phyloP scores from a whole-genome alignment of 2,329 filamentous ascomycete genomes.

The Calonectria multiphialidica region DNA sequence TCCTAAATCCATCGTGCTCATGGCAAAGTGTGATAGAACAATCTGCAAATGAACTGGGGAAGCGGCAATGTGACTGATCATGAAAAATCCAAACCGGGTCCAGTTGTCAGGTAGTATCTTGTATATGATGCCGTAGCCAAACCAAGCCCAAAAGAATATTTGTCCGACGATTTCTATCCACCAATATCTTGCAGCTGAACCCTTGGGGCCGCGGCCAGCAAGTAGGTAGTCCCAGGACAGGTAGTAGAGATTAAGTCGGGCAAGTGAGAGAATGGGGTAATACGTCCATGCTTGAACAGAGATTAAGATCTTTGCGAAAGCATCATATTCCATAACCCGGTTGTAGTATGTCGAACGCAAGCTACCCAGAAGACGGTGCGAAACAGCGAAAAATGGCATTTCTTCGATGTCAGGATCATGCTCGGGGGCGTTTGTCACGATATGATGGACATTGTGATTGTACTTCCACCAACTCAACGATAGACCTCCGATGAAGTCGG shows the following conservation, averaged over 20 bases:
- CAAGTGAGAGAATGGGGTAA: constrained; percentile 83
- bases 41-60: constrained; percentile 90
- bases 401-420: constrained; percentile 97
- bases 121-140: constrained; percentile 84
- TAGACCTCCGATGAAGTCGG: constrained; percentile 90
- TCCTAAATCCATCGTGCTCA: constrained; percentile 90
- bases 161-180: constrained; percentile 84
- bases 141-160: constrained; percentile 87
- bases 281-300: constrained; percentile 84
- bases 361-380: constrained; percentile 80
- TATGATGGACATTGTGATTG: constrained; percentile 96
- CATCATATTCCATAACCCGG: constrained; percentile 82
- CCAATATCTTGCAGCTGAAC: constrained; percentile 85
- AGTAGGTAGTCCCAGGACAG: constrained; percentile 85
- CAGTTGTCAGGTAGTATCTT: constrained; percentile 76
- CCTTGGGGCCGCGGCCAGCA: constrained; percentile 76
- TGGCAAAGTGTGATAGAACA: constrained; percentile 91
- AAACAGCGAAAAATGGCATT: constrained; percentile 88
- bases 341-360: constrained; percentile 88
- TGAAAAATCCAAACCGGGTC: constrained; percentile 74
- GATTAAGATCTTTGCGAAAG: constrained; percentile 76
- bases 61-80: constrained; percentile 84
- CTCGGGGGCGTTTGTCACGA: constrained; percentile 96
- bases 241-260: constrained; percentile 87
- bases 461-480: constrained; percentile 97